Base-by-base conservation (phyloP, 495 filamentous ascomycete species). In the Annulohypoxylon nitens region DNA sequence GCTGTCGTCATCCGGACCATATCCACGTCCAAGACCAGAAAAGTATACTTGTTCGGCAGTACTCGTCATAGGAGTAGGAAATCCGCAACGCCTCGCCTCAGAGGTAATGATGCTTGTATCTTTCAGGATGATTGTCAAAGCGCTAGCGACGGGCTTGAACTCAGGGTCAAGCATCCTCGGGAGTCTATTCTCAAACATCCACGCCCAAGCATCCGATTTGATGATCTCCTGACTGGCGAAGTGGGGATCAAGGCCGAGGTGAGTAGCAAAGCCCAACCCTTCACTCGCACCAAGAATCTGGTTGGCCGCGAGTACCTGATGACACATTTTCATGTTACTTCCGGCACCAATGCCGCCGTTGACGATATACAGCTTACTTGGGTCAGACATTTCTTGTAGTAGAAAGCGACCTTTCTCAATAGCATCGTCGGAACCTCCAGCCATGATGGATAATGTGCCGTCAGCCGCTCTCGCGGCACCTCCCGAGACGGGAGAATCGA, bases 271-370 rank as follows among this genome's bases (percentile, higher is more conserved):
- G 0, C 91, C 93, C 87, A 92, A 87, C 1, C 87, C 90, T 79
- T 96, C 93, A 73, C 89, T 90, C 11, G 89, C 85, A 8, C 90
- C 87, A 2, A 91, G 84, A 72, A 96, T 94, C 67, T 94, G 89
- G 63, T 91, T 90, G 0, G 89, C 92, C 0, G 92, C 93, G 10
- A 94, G 85, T 16, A 96, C 89, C 78, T 96, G 93, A 79, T 95
- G 93, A 58, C 92, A 89, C 88, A 94, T 93, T 81, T 96, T 96
- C 86, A 94, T 92, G 76, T 94, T 95, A 71, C 90, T 93, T n/a
- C 93, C 92, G 0, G 89, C 89, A 4, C 92, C 92, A 57, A 94
- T 82, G 3, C 91, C 92, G 9, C 93, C 92, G 8, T 87, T 84
- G 7, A 96, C 90, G 18, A 92, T 84, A 72, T 93, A 94, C 34